Evolutionary conservation across 805 yeast genomes (phyloP), one percentile per base, ranked within the genome.

Genomic region (Lachancea lanzarotensis): DNA sequence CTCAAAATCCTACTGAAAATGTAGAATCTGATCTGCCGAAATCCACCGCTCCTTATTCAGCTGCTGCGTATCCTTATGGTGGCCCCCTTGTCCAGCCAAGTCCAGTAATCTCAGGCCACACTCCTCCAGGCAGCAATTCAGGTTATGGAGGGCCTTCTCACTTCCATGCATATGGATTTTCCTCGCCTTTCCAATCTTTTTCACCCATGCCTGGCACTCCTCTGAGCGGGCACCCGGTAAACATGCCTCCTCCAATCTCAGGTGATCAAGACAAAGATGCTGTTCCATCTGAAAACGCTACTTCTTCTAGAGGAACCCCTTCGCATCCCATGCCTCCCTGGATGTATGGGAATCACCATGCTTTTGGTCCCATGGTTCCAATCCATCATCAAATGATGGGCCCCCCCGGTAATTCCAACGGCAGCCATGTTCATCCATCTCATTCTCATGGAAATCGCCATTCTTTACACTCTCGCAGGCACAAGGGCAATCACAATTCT

Each of bases 11-110:
- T 10, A 10, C n/a, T 10, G 37, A 12, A 20, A 17, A 45, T 13
- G 35, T 29, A 12, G 36, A 31, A 9, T 12, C 45, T 3, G 40
- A 34, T 9, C 30, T 40, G 16, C 20, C 37, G 12, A 16, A 39
- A 22, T 33, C 42, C 22, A 9, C 38, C 19, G 49, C 50, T 9
- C 52, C 53, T 17, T 51, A 59, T 3, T 60, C 58, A 36, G 56
- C 62, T 19, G 62, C 65, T 13, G 66, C 63, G 11, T 57, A 57
- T 22, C 62, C 67, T n/a, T 60, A 59, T 26, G 62, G 59, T 12
- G 64, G 65, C 12, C 63, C 66, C 7, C 42, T 59, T 33, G 43
- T 59, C 42, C 66, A 57, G 43, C 65, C 65, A 13, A 59, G 52
- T 34, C 59, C 60, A 9, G 51, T 57, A 9, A 38, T 57, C 15